Evolutionary conservation across 306 rosid species (phyloP).

Genomic region (Prunus dulcis): DNA sequence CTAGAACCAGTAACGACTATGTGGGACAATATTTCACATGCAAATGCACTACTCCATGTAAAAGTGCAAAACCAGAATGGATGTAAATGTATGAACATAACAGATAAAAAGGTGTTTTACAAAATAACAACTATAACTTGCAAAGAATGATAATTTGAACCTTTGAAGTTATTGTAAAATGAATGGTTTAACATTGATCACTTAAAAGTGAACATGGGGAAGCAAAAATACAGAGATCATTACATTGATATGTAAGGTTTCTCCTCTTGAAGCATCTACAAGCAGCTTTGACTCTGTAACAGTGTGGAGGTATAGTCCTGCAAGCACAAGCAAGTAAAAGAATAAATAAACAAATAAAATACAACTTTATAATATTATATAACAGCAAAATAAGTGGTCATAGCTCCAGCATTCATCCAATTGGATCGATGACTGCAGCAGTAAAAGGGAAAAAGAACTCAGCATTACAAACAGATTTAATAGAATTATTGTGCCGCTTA

Average conservation of each 20-base stretch:
- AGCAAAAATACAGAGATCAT: conserved; percentile 6
- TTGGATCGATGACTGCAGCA: neutral
- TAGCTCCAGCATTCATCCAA: neutral
- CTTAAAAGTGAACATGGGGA: neutral
- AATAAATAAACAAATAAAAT: neutral
- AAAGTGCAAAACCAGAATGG: neutral
- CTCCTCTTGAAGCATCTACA: conserved; percentile 92
- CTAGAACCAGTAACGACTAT: neutral
- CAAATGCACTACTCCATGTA: neutral
- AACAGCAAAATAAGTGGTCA: neutral
- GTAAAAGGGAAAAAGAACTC: neutral
- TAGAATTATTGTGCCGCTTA: neutral
- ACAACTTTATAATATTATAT: neutral
- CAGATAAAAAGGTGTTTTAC: neutral
- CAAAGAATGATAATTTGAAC: neutral
- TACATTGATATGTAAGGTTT: conserved; percentile 69
- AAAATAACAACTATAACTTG: neutral
- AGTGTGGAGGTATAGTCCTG: conserved; percentile 68
- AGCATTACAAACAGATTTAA: neutral
- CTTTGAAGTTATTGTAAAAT: conserved; percentile 9
- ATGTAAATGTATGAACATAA: neutral
- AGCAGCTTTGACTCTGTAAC: conserved; percentile 75
- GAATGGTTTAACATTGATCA: conserved; percentile 3
- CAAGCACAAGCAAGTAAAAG: conserved; percentile 25
- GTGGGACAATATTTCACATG: neutral